Conservation (phyloP, 2,329 filamentous ascomycete genomes). For the Pseudogymnoascus sp. region DNA sequence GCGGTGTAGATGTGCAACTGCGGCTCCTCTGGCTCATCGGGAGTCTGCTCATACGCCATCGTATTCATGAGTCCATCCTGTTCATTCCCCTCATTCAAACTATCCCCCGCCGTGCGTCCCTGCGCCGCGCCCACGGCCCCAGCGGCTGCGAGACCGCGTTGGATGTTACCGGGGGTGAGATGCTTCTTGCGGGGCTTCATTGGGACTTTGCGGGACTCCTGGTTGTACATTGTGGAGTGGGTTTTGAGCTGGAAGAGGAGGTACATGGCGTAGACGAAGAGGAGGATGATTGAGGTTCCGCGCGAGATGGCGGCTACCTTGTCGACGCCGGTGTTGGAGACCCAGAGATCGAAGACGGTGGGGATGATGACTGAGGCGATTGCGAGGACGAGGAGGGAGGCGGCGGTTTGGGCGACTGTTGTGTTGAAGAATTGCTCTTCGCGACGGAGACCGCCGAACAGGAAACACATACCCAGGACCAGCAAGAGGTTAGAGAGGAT, state of each 20-base stretch:
- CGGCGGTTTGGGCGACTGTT: conserved; percentile 83
- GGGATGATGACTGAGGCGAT: conserved; percentile 83
- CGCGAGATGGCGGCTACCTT: conserved; percentile 60
- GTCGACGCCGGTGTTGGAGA: conserved; percentile 30
- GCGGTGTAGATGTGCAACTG: conserved; percentile 69
- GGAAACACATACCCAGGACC: conserved; percentile 88
- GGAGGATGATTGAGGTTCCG: conserved; percentile 71
- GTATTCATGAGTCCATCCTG: conserved; percentile 38
- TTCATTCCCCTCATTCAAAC: conserved; percentile 19
- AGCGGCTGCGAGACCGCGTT: conserved; percentile 27
- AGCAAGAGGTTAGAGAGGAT: conserved; percentile 87
- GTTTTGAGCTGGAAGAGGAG: conserved; percentile 89
- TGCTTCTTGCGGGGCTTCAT: conserved; percentile 45
- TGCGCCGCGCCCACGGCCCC: conserved; percentile 29
- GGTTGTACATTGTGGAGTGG: conserved; percentile 73
- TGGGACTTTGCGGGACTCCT: conserved; percentile 69
- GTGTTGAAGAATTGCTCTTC: conserved; percentile 85
- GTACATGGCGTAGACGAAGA: conserved; percentile 77
- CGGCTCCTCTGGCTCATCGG: conserved; percentile 64
- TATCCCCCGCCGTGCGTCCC: conserved; percentile 23
- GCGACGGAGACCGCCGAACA: conserved; percentile 65
- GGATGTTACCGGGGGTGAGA: conserved; percentile 28
- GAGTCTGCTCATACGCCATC: conserved; percentile 37
- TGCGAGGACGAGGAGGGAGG: conserved; percentile 60
- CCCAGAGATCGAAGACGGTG: conserved; percentile 69